Evolutionary conservation across 768 basidiomycete species (phyloP), one percentile per base, ranked within the genome.

Genomic region (Exidia glandulosa): DNA sequence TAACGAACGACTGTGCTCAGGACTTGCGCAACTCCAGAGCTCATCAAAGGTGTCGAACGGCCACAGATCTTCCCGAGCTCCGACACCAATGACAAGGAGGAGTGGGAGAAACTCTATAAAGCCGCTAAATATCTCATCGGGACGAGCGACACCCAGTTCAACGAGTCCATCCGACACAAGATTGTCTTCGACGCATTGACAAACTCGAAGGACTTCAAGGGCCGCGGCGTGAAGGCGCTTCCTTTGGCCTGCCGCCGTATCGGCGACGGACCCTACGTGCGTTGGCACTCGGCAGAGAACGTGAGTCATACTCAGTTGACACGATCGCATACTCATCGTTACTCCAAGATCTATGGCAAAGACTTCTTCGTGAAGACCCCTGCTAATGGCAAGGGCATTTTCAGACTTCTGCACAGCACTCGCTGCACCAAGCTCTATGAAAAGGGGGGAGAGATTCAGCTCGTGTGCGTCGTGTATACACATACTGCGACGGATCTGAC

Each of bases 121-220:
- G 62, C 50, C 3, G 67, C 67, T 3, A 34, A 59, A 57, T 14
- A 32, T 25, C 60, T 66, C 58, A 61, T 68, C 57, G 63, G 62
- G 32, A 66, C 65, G 1, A 57, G 59, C 30, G 36, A 30, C 7
- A 41, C 13, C 9, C 54, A 64, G 55, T 68, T 67, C 61, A 60
- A 64, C 36, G 6, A 61, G 29, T 68, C 67, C 6, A 67, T 68
- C 37, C 67, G 67, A 10, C 67, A 68, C 59, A 61, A 52, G 25
- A 48, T 65, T 31, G 67, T 68, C 27, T 61, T 68, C 31, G 10
- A 45, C 13, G 60, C 57, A 14, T 63, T 66, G 14, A 41, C 37
- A 25, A 58, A 62, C 2, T 1, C 63, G 56, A 47, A n/a, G 16
- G 19, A 41, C 55, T 2, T 48, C 31, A 25, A 54, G 19, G 19